phyloP scores from a whole-genome alignment of 208 protist genomes.

The Leishmania arabica region DNA sequence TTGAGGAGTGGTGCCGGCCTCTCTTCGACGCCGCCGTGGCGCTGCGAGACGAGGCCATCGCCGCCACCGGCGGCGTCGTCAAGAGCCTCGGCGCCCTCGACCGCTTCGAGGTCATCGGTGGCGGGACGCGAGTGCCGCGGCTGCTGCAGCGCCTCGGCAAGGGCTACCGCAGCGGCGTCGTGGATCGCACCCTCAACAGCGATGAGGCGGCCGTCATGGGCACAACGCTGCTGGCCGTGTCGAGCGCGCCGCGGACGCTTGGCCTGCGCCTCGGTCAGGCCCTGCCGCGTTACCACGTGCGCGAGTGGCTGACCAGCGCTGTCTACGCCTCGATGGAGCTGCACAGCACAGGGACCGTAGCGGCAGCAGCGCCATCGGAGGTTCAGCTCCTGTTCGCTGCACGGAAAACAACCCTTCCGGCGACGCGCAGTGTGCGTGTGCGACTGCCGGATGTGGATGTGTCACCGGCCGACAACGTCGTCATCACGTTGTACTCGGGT shows the following conservation, averaged over 20 bases:
- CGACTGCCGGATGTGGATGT: not conserved
- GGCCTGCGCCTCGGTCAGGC: slow-evolving; percentile 7
- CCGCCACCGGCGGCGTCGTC: slow-evolving; percentile 34
- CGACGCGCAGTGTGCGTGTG: slow-evolving; percentile 15
- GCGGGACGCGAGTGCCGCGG: slow-evolving; percentile 76
- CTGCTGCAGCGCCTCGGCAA: slow-evolving; percentile 61
- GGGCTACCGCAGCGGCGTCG: slow-evolving; percentile 39
- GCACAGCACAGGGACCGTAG: not conserved
- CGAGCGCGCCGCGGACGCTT: slow-evolving; percentile 13
- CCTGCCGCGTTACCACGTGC: slow-evolving; percentile 27
- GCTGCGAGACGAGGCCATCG: slow-evolving; percentile 40
- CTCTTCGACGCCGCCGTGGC: slow-evolving; percentile 47
- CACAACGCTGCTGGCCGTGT: slow-evolving; percentile 54
- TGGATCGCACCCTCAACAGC: slow-evolving; percentile 84
- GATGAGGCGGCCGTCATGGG: slow-evolving; percentile 85
- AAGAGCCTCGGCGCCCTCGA: slow-evolving; percentile 10
- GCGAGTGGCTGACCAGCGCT: slow-evolving; percentile 54
- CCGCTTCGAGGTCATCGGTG: slow-evolving; percentile 85
- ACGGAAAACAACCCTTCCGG: slow-evolving; percentile 3
- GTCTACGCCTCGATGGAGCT: slow-evolving; percentile 32
- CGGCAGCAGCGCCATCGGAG: not conserved
- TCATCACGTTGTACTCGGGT: slow-evolving; percentile 19
- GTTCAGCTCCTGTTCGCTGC: slow-evolving; percentile 19
- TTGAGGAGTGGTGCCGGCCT: slow-evolving; percentile 68
- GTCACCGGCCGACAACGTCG: not conserved